These are phyloP conservation scores for Clonostachys byssicola DNA, from an alignment of 2,329 filamentous ascomycete genomes.

Conservation along the genomic window DNA sequence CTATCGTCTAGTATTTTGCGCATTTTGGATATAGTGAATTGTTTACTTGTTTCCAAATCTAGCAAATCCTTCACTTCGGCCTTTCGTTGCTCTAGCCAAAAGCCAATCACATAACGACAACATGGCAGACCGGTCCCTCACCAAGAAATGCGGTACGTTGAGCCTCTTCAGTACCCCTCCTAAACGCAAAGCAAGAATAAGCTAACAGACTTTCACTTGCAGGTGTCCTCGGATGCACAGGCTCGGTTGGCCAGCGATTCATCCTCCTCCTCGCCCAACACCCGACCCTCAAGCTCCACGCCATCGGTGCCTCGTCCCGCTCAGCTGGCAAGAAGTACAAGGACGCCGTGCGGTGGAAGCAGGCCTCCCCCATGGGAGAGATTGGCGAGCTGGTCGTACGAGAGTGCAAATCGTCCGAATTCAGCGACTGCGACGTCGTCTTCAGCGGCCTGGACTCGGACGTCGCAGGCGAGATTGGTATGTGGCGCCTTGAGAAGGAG, in stretches of 20 bases:
- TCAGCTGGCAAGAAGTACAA: slow-evolving; percentile 93
- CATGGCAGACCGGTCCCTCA: slow-evolving; percentile 40
- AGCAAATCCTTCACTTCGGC: too few species aligned
- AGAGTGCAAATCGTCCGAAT: slow-evolving; percentile 78
- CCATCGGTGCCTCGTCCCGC: slow-evolving; percentile 82
- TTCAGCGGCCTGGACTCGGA: slow-evolving; percentile 92
- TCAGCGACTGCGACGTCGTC: slow-evolving; percentile 85
- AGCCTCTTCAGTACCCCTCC: slow-evolving; percentile 6
- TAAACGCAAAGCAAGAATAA: background rate
- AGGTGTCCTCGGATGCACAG: slow-evolving; percentile 86
- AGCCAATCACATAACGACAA: background rate
- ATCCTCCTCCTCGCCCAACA: slow-evolving; percentile 88
- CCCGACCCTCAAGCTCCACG: slow-evolving; percentile 80
- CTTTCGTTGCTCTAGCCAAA: too few species aligned
- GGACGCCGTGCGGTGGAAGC: slow-evolving; percentile 94
- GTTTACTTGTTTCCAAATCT: too few species aligned
- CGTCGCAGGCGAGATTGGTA: slow-evolving; percentile 88
- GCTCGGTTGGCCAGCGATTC: slow-evolving; percentile 92
- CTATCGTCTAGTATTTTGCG: background rate
- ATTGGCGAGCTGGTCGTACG: slow-evolving; percentile 80
- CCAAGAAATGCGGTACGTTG: slow-evolving; percentile 54
- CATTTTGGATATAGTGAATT: too few species aligned
- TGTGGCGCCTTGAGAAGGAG: slow-evolving; percentile 15
- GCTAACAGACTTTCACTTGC: slow-evolving; percentile 27
- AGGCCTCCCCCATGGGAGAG: slow-evolving; percentile 75